These are phyloP conservation scores for Phytopythium litorale DNA, from an alignment of 352 stramenopile genomes.

Conservation along the genomic window DNA sequence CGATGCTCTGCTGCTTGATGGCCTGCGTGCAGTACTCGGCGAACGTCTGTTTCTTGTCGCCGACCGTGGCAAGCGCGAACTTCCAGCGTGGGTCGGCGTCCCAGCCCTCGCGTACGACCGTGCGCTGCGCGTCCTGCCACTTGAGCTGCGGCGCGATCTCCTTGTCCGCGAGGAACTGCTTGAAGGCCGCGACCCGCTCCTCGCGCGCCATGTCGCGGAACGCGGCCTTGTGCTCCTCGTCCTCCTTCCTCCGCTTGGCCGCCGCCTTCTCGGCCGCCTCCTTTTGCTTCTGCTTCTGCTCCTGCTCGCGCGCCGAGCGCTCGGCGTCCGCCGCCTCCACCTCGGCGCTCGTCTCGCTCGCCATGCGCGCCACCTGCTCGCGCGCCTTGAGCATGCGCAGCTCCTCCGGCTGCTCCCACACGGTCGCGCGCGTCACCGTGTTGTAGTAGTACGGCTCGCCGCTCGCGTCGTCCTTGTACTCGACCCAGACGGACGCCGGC, in stretches of 20 bases:
- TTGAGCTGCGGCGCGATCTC: constrained; percentile 65
- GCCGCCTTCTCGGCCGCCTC: constrained; percentile 7
- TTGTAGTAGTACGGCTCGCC: constrained; percentile 83
- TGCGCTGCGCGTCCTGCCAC: constrained; percentile 65
- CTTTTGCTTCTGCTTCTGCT: constrained; percentile 18
- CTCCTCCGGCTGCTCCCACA: constrained; percentile 81
- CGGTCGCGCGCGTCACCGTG: constrained; percentile 58
- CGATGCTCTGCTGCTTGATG: constrained; percentile 64
- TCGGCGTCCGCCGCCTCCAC: constrained; percentile 33
- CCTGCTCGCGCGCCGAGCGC: constrained; percentile 14
- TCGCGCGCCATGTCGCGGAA: constrained; percentile 48
- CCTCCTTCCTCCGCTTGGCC: constrained; percentile 36
- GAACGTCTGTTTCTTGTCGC: constrained; percentile 84
- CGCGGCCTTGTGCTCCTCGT: constrained; percentile 33
- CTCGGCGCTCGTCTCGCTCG: constrained; percentile 23
- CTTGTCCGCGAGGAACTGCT: constrained; percentile 67
- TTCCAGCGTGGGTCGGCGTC: constrained; percentile 63
- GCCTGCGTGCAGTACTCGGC: constrained; percentile 78
- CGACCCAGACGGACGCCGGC: constrained; percentile 40
- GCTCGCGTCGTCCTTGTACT: constrained; percentile 75
- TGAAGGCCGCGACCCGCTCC: constrained; percentile 59
- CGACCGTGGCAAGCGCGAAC: constrained; percentile 55
- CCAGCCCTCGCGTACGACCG: constrained; percentile 53
- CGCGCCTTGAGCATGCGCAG: constrained; percentile 72
- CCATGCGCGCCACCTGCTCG: constrained; percentile 68